A percentile compares a stretch with the other conserved stretches of the same genome.
Conservation (phyloP, 2,329 filamentous ascomycete genomes). For the Fusarium coicis region DNA sequence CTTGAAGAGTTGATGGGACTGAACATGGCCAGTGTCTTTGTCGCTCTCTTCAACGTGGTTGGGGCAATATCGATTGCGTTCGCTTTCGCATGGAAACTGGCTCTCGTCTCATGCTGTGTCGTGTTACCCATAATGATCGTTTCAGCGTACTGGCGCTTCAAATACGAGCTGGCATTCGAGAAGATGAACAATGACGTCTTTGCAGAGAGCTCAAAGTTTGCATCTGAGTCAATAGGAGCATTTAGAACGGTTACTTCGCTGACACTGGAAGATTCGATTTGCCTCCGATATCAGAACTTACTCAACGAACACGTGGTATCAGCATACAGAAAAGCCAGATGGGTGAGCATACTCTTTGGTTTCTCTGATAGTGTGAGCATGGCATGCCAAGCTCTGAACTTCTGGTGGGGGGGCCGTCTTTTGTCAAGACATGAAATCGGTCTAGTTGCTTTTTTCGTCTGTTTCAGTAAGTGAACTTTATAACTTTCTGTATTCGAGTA, state of each 20-base stretch:
- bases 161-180: conserved; percentile 74
- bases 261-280: conserved; percentile 75
- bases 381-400: conserved; percentile 70
- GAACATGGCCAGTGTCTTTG: conserved; percentile 71
- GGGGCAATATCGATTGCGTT: conserved; percentile 76
- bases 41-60: conserved; percentile 72
- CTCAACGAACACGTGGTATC: conserved; percentile 67
- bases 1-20: conserved; percentile 71
- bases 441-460: conserved; percentile 62
- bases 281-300: conserved; percentile 68
- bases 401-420: conserved; percentile 74
- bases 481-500: neutral
- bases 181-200: conserved; percentile 76
- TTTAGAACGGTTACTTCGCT: conserved; percentile 78
- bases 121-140: conserved; percentile 62
- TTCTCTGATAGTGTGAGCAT: conserved; percentile 75
- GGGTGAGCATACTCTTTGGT: conserved; percentile 73
- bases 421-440: conserved; percentile 62
- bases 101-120: conserved; percentile 73
- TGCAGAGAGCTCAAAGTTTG: conserved; percentile 77
- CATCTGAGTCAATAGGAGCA: conserved; percentile 77
- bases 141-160: conserved; percentile 63
- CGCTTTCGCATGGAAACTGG: conserved; percentile 80
- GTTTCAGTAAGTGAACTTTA: conserved; percentile 56
- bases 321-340: conserved; percentile 70